phyloP scores from a whole-genome alignment of 1,284 basidiomycete species.

The Rhodotorula sp. region DNA sequence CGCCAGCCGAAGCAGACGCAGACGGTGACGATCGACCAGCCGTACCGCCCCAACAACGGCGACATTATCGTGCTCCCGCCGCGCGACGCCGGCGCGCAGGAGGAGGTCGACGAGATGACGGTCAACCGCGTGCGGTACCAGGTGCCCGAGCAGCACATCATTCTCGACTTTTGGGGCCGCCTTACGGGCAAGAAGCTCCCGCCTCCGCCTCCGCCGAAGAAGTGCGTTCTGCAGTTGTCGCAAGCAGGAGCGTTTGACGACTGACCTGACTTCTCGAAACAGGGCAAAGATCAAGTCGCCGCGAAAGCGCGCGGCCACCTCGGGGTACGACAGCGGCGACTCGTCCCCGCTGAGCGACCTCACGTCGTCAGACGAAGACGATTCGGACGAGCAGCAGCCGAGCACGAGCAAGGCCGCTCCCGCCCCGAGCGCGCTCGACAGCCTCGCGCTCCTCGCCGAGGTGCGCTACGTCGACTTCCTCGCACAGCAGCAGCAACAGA shows the following conservation, averaged over 20 bases:
- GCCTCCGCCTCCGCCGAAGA: slow-evolving; percentile 1
- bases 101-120: slow-evolving; percentile 54
- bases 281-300: slow-evolving; percentile 8
- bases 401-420: not conserved
- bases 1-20: slow-evolving; percentile 69
- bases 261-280: not conserved
- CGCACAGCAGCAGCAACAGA: not conserved
- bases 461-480: slow-evolving; percentile 30
- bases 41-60: slow-evolving; percentile 80
- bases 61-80: slow-evolving; percentile 82
- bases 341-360: slow-evolving; percentile 13
- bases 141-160: slow-evolving; percentile 88
- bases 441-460: slow-evolving; percentile 37
- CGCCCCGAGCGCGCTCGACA: slow-evolving; percentile 24
- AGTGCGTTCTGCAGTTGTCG: not conserved
- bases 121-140: slow-evolving; percentile 73
- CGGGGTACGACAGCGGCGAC: slow-evolving; percentile 19
- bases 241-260: not conserved
- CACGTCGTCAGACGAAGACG: slow-evolving; percentile 22
- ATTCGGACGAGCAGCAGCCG: not conserved
- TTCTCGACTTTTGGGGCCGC: slow-evolving; percentile 87
- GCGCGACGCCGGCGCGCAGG: slow-evolving; percentile 54
- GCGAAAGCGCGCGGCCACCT: not conserved
- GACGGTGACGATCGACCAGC: slow-evolving; percentile 68
- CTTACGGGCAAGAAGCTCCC: slow-evolving; percentile 8